A percentile compares a stretch with the other conserved stretches of the same genome.
Evolutionary conservation across 208 protist genomes (phyloP).

Genomic region (Trypanosoma platydactyli): DNA sequence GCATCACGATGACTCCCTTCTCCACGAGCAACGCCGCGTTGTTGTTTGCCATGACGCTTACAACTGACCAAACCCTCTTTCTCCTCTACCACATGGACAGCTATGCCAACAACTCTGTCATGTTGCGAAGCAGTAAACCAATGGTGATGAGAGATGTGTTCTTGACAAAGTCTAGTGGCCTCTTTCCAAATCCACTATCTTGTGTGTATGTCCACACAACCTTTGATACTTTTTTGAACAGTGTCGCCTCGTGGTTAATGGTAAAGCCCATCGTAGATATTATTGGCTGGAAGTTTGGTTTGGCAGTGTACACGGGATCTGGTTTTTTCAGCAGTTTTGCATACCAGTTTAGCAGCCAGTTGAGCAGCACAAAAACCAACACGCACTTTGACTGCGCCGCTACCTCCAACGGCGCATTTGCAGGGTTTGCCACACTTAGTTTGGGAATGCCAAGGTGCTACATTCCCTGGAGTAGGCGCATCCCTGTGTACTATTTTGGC

Average conservation of each 20-base stretch:
- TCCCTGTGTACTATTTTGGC: constrained; percentile 49
- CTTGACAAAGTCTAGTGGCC: constrained; percentile 52
- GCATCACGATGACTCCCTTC: constrained; percentile 18
- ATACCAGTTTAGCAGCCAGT: constrained; percentile 68
- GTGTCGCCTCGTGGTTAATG: constrained; percentile 45
- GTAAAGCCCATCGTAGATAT: constrained; percentile 60
- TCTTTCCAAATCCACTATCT: constrained; percentile 82
- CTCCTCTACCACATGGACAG: constrained; percentile 81
- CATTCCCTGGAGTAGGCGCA: constrained; percentile 54
- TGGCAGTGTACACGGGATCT: constrained; percentile 62
- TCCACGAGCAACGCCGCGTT: constrained; percentile 35
- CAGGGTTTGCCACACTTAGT: constrained; percentile 67
- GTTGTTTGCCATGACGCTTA: constrained; percentile 70
- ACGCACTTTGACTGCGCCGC: constrained; percentile 59
- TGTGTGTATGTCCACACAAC: constrained; percentile 62
- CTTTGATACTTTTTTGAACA: constrained; percentile 66
- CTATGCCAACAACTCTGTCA: constrained; percentile 78
- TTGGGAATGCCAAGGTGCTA: constrained; percentile 66
- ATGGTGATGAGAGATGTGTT: constrained; percentile 89
- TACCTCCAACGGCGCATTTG: constrained; percentile 80
- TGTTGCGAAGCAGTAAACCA: constrained; percentile 75
- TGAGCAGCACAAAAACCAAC: constrained; percentile 48
- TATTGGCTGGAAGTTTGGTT: constrained; percentile 58
- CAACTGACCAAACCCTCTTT: constrained; percentile 70
- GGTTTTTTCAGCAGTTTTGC: constrained; percentile 84